Percentiles rank a stretch among this genome's conserved stretches.
phyloP scores from a whole-genome alignment of 257 asterid species.

The Coffea canephora region DNA sequence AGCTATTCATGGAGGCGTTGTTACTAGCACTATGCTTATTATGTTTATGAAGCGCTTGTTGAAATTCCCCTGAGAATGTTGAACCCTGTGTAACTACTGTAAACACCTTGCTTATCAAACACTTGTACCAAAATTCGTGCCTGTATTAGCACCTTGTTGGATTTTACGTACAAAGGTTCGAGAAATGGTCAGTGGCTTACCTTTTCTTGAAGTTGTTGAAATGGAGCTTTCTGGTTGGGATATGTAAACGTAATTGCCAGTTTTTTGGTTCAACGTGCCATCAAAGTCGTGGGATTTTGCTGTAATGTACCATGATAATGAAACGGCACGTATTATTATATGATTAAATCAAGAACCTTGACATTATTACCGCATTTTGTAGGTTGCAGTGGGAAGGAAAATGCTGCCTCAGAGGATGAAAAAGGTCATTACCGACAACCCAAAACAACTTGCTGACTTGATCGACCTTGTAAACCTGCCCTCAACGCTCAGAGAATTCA shows the following conservation, averaged over 20 bases:
- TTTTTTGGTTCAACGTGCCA: not conserved
- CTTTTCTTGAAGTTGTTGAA: not conserved
- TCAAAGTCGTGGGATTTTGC: no score
- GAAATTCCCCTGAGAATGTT: constrained; percentile 27
- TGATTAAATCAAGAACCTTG: not conserved
- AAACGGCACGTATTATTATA: no score
- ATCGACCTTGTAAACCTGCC: constrained; percentile 88
- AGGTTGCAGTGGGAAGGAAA: constrained; percentile 27
- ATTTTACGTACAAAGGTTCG: not conserved
- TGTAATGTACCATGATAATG: no score
- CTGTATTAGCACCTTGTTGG: not conserved
- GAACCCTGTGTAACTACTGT: not conserved
- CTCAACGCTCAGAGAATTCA: constrained; percentile 70
- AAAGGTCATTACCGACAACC: constrained; percentile 60
- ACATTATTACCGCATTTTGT: not conserved
- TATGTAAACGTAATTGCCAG: not conserved
- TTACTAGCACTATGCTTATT: not conserved
- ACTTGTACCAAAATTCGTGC: not conserved
- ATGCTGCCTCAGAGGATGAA: constrained; percentile 69
- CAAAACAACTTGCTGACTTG: constrained; percentile 74
- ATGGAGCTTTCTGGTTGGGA: not conserved
- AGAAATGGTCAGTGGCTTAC: not conserved
- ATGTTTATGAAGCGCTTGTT: constrained; percentile 37
- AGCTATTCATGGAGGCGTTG: not conserved
- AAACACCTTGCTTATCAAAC: not conserved